Evolutionary conservation across 202 grass and related monocot genomes (phyloP).

Genomic region (Saccharum hybrid): DNA sequence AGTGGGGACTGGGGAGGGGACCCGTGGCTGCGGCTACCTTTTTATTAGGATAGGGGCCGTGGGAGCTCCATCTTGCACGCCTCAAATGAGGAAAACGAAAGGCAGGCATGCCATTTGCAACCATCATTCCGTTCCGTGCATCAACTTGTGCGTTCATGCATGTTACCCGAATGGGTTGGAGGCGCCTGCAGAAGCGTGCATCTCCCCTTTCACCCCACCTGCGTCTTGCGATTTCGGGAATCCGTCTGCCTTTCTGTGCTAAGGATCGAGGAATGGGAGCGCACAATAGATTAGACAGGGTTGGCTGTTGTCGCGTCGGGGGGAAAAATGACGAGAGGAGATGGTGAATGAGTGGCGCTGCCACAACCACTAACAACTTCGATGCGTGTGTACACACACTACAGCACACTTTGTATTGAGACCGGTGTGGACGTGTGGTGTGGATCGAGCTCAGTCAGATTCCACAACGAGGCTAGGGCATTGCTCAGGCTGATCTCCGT

Average conservation of each 20-base stretch:
- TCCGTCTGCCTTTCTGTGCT: conserved; percentile 5
- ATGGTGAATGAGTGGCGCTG: background rate
- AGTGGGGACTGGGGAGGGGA: background rate
- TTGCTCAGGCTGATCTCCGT: background rate
- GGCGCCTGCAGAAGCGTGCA: background rate
- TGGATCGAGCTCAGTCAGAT: background rate
- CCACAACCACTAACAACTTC: background rate
- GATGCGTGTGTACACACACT: background rate
- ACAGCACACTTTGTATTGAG: background rate
- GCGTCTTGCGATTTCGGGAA: background rate
- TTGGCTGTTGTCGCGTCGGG: background rate
- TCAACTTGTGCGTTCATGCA: conserved; percentile 18
- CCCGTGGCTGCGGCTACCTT: background rate
- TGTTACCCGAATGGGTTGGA: background rate
- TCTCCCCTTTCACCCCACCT: conserved; percentile 38
- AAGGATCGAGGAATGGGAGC: background rate
- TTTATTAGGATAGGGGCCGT: background rate
- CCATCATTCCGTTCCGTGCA: background rate
- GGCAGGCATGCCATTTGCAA: conserved; percentile 7
- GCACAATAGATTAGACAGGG: background rate
- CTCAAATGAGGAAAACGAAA: conserved; percentile 51
- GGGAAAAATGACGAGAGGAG: background rate
- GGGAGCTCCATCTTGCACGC: conserved; percentile 26
- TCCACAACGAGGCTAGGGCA: background rate
- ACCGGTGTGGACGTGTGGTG: background rate